A percentile compares a stretch with the other conserved stretches of the same genome.
Conservation (phyloP, 768 basidiomycete genomes). For the Collybia sordida region DNA sequence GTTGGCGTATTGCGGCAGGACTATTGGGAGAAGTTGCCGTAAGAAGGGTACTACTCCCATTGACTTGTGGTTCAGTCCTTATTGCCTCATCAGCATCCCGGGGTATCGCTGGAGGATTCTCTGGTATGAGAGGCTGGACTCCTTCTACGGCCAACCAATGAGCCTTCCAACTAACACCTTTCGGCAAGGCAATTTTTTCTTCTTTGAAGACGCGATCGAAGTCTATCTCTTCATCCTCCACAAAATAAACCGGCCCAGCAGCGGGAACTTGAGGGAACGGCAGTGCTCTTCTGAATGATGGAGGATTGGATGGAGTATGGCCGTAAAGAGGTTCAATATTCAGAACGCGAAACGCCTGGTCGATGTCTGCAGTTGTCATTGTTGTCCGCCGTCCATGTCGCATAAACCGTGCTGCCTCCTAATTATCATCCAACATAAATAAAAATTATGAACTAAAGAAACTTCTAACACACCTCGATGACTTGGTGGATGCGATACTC, state of each 20-base stretch:
- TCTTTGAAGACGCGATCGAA: constrained; percentile 88
- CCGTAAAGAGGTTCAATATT: constrained; percentile 97
- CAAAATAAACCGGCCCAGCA: constrained; percentile 82
- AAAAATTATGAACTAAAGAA: neutral
- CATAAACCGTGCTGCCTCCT: constrained; percentile 98
- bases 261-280: constrained; percentile 49
- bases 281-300: constrained; percentile 59
- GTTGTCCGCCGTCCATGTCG: constrained; percentile 90
- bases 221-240: constrained; percentile 97
- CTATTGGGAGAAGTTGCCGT: constrained; percentile 5
- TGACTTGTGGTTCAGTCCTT: constrained; percentile 25
- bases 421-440: constrained; percentile 12
- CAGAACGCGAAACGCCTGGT: constrained; percentile 88
- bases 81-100: constrained; percentile 28
- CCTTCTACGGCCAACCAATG: constrained; percentile 99
- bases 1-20: constrained; percentile 33
- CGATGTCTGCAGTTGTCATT: constrained; percentile 86
- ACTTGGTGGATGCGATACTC: constrained; percentile 97
- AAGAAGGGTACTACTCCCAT: constrained; percentile 13
- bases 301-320: constrained; percentile 65
- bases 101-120: constrained; percentile 82
- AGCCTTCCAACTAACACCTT: constrained; percentile 84
- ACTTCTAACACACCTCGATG: constrained; percentile 62
- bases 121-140: constrained; percentile 93
- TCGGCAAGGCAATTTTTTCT: constrained; percentile 80